Conservation (phyloP, 257 asterid genomes). For the Solanum clarkiae region DNA sequence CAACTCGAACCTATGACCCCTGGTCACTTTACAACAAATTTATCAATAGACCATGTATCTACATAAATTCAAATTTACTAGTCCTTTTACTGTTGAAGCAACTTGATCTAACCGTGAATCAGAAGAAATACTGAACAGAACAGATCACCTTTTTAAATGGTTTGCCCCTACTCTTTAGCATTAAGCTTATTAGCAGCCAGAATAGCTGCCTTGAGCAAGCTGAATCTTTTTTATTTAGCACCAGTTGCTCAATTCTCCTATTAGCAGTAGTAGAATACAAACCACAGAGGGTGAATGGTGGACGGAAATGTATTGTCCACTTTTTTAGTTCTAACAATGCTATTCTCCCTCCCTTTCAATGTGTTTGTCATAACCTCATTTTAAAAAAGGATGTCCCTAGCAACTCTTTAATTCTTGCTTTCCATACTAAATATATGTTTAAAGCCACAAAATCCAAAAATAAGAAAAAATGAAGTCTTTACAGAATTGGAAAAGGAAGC, state of each 20-base stretch:
- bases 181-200: too few species aligned
- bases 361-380: not conserved
- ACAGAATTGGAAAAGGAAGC: constrained; percentile 1
- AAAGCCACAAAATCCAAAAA: too few species aligned
- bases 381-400: too few species aligned
- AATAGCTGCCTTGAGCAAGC: not conserved
- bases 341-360: not conserved
- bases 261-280: not conserved
- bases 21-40: not conserved
- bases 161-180: too few species aligned
- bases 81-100: not conserved
- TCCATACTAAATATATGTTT: not conserved
- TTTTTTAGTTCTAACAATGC: not conserved
- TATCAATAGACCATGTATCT: too few species aligned
- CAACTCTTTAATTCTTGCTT: not conserved
- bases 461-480: not conserved
- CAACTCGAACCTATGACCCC: not conserved
- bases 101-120: not conserved
- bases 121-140: not conserved
- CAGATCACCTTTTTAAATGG: not conserved
- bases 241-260: not conserved
- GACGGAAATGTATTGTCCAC: not conserved
- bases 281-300: not conserved
- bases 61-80: not conserved
- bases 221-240: too few species aligned